Conservation (phyloP, 1,284 basidiomycete genomes). For the Golubevia pallescens region DNA sequence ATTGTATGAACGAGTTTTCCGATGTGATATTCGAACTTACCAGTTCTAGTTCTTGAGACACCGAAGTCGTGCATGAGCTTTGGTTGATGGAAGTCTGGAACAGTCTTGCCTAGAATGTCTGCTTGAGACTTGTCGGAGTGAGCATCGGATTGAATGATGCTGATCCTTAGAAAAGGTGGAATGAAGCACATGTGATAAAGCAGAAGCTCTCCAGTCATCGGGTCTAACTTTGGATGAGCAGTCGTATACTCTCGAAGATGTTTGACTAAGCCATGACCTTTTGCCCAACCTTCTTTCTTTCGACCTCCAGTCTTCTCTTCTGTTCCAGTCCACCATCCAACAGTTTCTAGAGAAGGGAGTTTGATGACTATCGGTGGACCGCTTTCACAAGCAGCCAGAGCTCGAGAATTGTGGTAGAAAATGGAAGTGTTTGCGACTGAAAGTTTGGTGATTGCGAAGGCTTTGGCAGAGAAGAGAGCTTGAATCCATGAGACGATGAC, state of each 20-base stretch:
- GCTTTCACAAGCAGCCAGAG: constrained; percentile 68
- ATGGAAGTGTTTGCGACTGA: constrained; percentile 68
- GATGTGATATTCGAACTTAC: not conserved
- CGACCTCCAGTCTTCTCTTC: constrained; percentile 28
- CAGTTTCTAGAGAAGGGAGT: constrained; percentile 67
- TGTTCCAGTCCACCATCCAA: constrained; percentile 65
- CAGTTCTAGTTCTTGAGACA: constrained; percentile 55
- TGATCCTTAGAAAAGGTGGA: constrained; percentile 66
- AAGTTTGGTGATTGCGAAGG: constrained; percentile 58
- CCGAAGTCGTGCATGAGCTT: constrained; percentile 69
- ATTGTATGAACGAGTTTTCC: not conserved
- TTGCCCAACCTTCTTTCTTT: constrained; percentile 15
- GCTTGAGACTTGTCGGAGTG: constrained; percentile 13
- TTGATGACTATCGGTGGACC: constrained; percentile 67
- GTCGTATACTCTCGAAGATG: constrained; percentile 68
- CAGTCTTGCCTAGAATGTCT: constrained; percentile 32
- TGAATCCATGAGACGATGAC: constrained; percentile 58
- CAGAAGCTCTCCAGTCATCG: constrained; percentile 66
- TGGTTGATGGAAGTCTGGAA: constrained; percentile 47
- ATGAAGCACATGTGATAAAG: constrained; percentile 67
- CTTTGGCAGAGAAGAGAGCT: constrained; percentile 46
- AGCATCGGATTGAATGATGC: constrained; percentile 64
- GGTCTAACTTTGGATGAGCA: constrained; percentile 67
- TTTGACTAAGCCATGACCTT: constrained; percentile 20
- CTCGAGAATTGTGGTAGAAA: constrained; percentile 66